phyloP scores from a whole-genome alignment of 768 basidiomycete species.

The Rhizopogon roseolus region DNA sequence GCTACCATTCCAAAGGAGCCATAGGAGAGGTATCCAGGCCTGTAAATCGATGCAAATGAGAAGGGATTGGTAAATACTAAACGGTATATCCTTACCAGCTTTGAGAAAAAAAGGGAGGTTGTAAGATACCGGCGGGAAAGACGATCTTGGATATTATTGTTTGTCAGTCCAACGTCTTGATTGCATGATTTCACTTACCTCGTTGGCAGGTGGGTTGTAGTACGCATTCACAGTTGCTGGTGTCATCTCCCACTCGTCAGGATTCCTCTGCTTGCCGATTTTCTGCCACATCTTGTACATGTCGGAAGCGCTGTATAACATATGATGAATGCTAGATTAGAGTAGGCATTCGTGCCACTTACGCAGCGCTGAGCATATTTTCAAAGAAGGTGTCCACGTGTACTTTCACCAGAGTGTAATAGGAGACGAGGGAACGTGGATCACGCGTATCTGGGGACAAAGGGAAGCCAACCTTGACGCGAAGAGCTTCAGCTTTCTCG shows the following conservation, averaged over 20 bases:
- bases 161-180: background rate
- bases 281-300: constrained; percentile 68
- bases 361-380: constrained; percentile 70
- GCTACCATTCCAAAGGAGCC: constrained; percentile 93
- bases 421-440: constrained; percentile 62
- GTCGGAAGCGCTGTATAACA: constrained; percentile 44
- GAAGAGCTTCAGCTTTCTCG: constrained; percentile 58
- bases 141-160: constrained; percentile 53
- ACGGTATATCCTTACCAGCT: constrained; percentile 50
- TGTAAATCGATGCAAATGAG: constrained; percentile 20
- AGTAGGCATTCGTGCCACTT: constrained; percentile 2
- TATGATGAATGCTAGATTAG: constrained; percentile 5
- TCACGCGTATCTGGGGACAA: constrained; percentile 76
- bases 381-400: constrained; percentile 73
- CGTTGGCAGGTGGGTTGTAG: constrained; percentile 82
- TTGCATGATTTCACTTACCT: constrained; percentile 39
- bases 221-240: constrained; percentile 87
- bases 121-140: constrained; percentile 95
- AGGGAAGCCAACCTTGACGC: constrained; percentile 93
- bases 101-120: constrained; percentile 84
- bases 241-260: constrained; percentile 82
- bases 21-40: constrained; percentile 88
- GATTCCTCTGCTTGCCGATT: constrained; percentile 67
- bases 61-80: background rate
- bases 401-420: constrained; percentile 70